Base-by-base conservation (phyloP, 257 asterid species). In the Cruciata laevipes region DNA sequence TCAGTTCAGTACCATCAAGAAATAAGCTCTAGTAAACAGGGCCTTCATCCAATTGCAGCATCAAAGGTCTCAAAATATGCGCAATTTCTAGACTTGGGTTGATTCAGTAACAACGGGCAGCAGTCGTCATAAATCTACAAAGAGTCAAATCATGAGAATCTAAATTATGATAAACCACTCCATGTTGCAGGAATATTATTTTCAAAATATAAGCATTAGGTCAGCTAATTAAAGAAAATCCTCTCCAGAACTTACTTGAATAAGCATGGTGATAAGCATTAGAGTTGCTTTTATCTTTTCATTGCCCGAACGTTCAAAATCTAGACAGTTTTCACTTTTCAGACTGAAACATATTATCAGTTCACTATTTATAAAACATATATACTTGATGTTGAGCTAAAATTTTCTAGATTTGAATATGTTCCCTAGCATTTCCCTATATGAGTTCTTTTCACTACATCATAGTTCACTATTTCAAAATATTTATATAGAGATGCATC, bases 1-100 rank as follows among this genome's bases (percentile, higher is more conserved):
- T n/a, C n/a, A n/a, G n/a, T n/a, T n/a, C n/a, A n/a, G n/a, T n/a
- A n/a, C n/a, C n/a, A n/a, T n/a, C n/a, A n/a, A n/a, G n/a, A n/a
- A n/a, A n/a, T n/a, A n/a, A n/a, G n/a, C n/a, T n/a, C n/a, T n/a
- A n/a, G n/a, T n/a, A n/a, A n/a, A n/a, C n/a, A n/a, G n/a, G n/a
- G n/a, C n/a, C n/a, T n/a, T 94, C 99, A 82, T 94, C 99, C 74
- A 94, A 68, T n/a, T 68, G 95, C 88, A 65, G 88, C 96, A 85
- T 94, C 97, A 81, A 94, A 90, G 66, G 96, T 88, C 76, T 83
- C 96, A 57, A 90, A 90, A 68, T 65, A 75, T 33, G 71, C 64
- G 37, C 79, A 82, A 73, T 79, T 87, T 84, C 97, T 87, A 38
- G 88, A 86, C 81, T 90, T 90, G 72, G 90, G 86, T 76, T 90